These are phyloP conservation scores for Secale cereale DNA, from an alignment of 176 grass and related monocot species.

Conservation along the genomic window DNA sequence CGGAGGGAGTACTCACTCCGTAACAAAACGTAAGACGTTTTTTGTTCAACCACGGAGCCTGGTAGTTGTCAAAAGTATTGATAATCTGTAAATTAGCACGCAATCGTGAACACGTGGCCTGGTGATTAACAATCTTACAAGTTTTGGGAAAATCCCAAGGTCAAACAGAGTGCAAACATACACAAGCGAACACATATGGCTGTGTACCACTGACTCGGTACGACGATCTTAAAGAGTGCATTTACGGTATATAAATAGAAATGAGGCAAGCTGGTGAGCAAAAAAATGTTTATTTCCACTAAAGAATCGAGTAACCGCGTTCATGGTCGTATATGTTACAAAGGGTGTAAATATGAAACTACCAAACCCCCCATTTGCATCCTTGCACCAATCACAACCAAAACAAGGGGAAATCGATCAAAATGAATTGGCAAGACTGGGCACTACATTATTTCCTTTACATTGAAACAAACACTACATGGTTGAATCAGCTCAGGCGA, in stretches of 20 bases:
- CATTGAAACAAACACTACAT: conserved; percentile 19
- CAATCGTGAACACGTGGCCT: background rate
- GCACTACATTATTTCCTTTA: conserved; percentile 17
- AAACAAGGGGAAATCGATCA: background rate
- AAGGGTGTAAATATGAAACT: background rate
- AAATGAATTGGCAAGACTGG: conserved; percentile 29
- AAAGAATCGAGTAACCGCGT: background rate
- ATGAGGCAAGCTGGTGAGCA: background rate
- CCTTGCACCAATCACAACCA: conserved; percentile 10
- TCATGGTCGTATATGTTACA: background rate
- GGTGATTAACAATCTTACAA: too few relatives aligned
- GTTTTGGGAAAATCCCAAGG: too few relatives aligned
- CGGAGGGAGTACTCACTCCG: too few relatives aligned
- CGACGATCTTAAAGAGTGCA: background rate
- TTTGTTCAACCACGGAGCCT: too few relatives aligned
- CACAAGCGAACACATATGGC: too few relatives aligned
- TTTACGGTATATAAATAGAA: background rate
- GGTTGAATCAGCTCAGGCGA: background rate
- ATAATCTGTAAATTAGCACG: background rate
- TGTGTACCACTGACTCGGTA: background rate
- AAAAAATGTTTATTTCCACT: conserved; percentile 25
- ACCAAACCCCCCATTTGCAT: background rate
- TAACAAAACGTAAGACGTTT: too few relatives aligned
- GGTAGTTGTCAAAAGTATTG: background rate
- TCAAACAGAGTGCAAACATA: too few relatives aligned